A percentile compares a stretch with the other conserved stretches of the same genome.
Evolutionary conservation across 1,284 basidiomycete genomes (phyloP).

Genomic region (Macrocystidia cucumis): DNA sequence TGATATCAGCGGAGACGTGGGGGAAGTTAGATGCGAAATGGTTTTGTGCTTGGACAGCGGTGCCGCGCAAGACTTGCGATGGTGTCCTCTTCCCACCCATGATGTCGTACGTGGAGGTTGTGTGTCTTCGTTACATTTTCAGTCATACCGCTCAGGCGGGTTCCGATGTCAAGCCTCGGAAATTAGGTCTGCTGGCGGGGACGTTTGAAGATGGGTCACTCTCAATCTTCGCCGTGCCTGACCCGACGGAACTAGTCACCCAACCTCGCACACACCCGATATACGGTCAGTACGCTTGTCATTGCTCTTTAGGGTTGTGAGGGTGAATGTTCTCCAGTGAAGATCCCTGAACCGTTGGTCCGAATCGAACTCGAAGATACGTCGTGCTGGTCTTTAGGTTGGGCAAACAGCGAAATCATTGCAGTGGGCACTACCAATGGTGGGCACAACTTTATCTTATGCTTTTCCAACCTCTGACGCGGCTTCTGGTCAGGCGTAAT

Average conservation of each 20-base stretch:
- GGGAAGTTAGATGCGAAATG: conserved; percentile 60
- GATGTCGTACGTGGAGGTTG: conserved; percentile 32
- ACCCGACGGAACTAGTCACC: conserved; percentile 48
- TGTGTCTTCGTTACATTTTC: conserved; percentile 4
- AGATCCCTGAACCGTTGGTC: conserved; percentile 53
- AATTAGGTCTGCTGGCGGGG: conserved; percentile 77
- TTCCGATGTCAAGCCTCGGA: conserved; percentile 31
- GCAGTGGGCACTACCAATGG: conserved; percentile 81
- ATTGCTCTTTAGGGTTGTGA: background rate
- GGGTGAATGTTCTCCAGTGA: conserved; percentile 32
- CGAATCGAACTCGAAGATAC: conserved; percentile 69
- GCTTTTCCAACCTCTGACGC: background rate
- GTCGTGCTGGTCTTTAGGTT: conserved; percentile 70
- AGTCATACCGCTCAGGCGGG: conserved; percentile 13
- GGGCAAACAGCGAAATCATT: conserved; percentile 77
- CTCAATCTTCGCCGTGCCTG: conserved; percentile 69
- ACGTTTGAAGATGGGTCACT: conserved; percentile 81
- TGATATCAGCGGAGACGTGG: conserved; percentile 17
- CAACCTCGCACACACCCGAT: conserved; percentile 24
- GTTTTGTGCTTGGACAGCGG: conserved; percentile 74
- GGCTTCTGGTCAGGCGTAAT: conserved; percentile 49
- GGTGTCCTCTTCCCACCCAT: conserved; percentile 83
- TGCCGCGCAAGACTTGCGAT: conserved; percentile 71
- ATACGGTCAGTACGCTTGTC: conserved; percentile 29
- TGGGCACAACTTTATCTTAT: conserved; percentile 18